Base-by-base conservation (phyloP, 2,329 filamentous ascomycete genomes). In the Ophiocordyceps camponoti-rufipedis region DNA sequence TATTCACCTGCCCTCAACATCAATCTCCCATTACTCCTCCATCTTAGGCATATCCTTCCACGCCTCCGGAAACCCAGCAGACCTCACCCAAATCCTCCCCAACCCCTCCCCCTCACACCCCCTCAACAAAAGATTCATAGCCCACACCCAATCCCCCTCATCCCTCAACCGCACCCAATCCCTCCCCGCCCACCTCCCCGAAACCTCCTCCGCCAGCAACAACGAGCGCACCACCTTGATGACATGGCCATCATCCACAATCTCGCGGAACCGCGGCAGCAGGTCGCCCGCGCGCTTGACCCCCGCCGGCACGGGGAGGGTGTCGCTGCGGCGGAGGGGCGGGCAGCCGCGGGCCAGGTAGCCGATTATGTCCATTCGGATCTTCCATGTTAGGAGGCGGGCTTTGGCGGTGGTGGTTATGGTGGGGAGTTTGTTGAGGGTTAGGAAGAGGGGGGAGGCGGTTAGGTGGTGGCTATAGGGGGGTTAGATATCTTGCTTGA, bases 341-440 rank as follows among this genome's bases (percentile, higher is more conserved):
- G 85, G 80, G 1, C 70, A 72, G 4, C 72, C 72, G 10, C 82
- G 71, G 1, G 80, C 82, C 0, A 80, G 74, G 58, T 93, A 94
- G 62, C 86, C 69, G 6, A 79, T 56, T 6, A 94, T 64, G 56
- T 91, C 84, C 52, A 79, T 62, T 40, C 86, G 75, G 44, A 80
- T 82, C 61, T 93, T 94, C 75, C 79, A 88, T 60, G 91, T 82
- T 8, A 94, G 67, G 0, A 94, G 63, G 6, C 84, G 76, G 12
- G 70, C 66, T 56, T 88, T 89, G 43, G 67, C 66, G 8, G 68
- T 65, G 0, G 62, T 56, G 0, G 75, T 67, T 41, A 87, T 67
- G 72, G 74, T 91, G 35, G 67, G 51, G 51, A 70, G 70, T 11
- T 64, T 63, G 55, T 79, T 71, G 57, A 94, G 70, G 8, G 69